Conservation (phyloP, 129 eudicot species). For the Flaveria linearis region DNA sequence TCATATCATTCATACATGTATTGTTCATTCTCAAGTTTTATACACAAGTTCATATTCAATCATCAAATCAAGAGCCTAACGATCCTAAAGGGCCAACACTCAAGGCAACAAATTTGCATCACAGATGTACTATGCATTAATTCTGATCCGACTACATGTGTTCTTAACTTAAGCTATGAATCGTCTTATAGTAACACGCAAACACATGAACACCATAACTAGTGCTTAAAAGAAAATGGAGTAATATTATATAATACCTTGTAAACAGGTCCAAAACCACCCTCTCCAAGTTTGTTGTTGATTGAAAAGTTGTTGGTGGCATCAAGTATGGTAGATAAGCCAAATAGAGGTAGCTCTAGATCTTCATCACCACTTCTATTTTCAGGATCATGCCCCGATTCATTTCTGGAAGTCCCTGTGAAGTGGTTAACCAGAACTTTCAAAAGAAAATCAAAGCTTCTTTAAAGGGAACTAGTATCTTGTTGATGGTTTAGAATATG, state of each 20-base stretch:
- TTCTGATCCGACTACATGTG: neutral
- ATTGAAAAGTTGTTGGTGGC: slow-evolving; percentile 41
- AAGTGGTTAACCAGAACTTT: neutral
- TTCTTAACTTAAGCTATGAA: neutral
- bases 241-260: slow-evolving; percentile 24
- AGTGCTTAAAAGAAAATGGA: neutral
- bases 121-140: neutral
- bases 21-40: too few species aligned
- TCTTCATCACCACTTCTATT: slow-evolving; percentile 10
- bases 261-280: slow-evolving; percentile 50
- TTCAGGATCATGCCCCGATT: neutral
- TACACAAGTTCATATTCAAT: too few species aligned
- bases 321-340: slow-evolving; percentile 26
- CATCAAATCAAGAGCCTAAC: too few species aligned
- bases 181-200: neutral
- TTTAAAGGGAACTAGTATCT: too few species aligned
- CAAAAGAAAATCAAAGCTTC: neutral
- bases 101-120: neutral
- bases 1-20: too few species aligned
- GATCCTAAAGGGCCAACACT: too few species aligned
- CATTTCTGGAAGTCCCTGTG: slow-evolving; percentile 8
- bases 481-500: neutral
- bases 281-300: slow-evolving; percentile 43
- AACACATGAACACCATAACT: neutral
- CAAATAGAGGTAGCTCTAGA: slow-evolving; percentile 37